Evolutionary conservation across 164 flowering plant species (phyloP).

Genomic region (Magnolia officinalis): DNA sequence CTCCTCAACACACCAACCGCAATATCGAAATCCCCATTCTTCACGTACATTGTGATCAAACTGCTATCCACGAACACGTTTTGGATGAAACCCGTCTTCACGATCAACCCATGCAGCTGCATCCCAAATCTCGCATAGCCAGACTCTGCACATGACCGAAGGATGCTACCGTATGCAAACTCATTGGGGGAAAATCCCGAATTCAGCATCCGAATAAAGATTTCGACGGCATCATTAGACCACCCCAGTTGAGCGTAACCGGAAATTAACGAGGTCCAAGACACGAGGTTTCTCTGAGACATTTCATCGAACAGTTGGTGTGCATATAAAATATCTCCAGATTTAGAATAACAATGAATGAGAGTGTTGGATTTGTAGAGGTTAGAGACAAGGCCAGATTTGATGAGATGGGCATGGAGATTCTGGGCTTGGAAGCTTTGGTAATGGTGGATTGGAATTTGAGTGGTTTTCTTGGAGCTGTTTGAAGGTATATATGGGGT

Average conservation of each 20-base stretch:
- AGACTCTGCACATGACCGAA: conserved; percentile 14
- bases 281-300: conserved; percentile 16
- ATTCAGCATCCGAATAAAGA: conserved; percentile 11
- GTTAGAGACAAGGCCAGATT: conserved; percentile 9
- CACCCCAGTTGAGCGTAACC: conserved; percentile 11
- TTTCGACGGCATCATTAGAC: conserved; percentile 5
- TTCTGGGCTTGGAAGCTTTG: neutral
- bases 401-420: conserved; percentile 16
- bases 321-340: conserved; percentile 6
- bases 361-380: conserved; percentile 14
- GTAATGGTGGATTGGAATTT: neutral
- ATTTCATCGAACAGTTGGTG: conserved; percentile 14
- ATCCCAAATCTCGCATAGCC: conserved; percentile 5
- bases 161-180: conserved; percentile 15
- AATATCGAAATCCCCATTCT: conserved; percentile 7
- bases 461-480: neutral
- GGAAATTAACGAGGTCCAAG: conserved; percentile 16
- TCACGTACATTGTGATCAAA: conserved; percentile 13
- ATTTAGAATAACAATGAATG: conserved; percentile 8
- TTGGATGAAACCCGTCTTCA: conserved; percentile 10
- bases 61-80: conserved; percentile 15
- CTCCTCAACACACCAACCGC: conserved; percentile 5
- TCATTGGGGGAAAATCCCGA: conserved; percentile 16
- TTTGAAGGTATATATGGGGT: neutral
- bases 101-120: conserved; percentile 15